Percentiles rank a stretch among this genome's conserved stretches.
phyloP scores from a whole-genome alignment of 805 yeast genomes.

The Saccharomycopsis schoenii region DNA sequence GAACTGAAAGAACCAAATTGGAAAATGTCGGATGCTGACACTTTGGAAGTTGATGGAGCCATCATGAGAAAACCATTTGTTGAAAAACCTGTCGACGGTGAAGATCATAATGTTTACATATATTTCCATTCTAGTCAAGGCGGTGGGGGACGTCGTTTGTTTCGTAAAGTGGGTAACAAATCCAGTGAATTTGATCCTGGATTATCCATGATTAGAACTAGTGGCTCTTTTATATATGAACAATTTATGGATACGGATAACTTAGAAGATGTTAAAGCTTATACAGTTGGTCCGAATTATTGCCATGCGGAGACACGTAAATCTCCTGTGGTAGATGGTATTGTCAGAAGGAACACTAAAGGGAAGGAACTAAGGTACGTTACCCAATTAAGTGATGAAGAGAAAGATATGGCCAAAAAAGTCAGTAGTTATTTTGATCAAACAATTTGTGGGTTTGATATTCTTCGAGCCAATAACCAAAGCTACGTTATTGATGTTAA shows the following conservation, averaged over 20 bases:
- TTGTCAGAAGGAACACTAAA: conserved; percentile 91
- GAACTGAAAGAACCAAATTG: conserved; percentile 57
- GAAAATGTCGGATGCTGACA: conserved; percentile 84
- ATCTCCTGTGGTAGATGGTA: conserved; percentile 99
- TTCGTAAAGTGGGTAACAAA: conserved; percentile 94
- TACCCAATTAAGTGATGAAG: conserved; percentile 68
- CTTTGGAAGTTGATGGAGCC: conserved; percentile 65
- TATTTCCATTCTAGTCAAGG: conserved; percentile 84
- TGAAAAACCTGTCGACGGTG: conserved; percentile 98
- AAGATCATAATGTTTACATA: conserved; percentile 91
- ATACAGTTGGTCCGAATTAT: conserved; percentile 82
- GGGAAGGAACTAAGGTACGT: conserved; percentile 93
- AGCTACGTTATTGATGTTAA: conserved; percentile 95
- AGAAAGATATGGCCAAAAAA: conserved; percentile 67
- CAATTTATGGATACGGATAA: conserved; percentile 96
- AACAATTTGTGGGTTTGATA: conserved; percentile 94
- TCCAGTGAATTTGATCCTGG: conserved; percentile 91
- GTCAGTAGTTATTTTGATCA: conserved; percentile 76
- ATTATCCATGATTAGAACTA: conserved; percentile 63
- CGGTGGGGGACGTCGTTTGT: conserved; percentile 93
- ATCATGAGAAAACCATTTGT: conserved; percentile 82
- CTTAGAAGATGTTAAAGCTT: conserved; percentile 96
- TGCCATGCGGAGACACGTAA: conserved; percentile 98
- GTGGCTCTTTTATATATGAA: conserved; percentile 88
- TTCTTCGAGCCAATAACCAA: conserved; percentile 77